These are phyloP conservation scores for Rhizopus arrhizus DNA, from an alignment of 371 early-diverging fungal species.

Conservation along the genomic window DNA sequence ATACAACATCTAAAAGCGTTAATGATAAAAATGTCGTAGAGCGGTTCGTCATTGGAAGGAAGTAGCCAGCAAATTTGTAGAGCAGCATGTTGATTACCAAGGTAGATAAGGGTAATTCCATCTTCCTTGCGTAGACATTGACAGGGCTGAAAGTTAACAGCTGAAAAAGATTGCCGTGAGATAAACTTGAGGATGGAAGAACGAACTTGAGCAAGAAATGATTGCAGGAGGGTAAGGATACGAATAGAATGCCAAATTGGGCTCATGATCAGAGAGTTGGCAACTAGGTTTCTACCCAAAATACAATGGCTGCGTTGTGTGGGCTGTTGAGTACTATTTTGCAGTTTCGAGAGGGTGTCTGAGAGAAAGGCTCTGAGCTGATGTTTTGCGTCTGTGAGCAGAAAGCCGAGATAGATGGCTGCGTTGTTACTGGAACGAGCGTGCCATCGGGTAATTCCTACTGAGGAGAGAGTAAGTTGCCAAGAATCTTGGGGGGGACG, in stretches of 20 bases:
- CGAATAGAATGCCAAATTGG: conserved; percentile 25
- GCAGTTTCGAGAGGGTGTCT: conserved; percentile 8
- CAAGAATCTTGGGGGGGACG: not conserved
- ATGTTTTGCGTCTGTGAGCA: conserved; percentile 6
- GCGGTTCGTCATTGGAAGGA: no score
- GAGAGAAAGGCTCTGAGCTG: conserved; percentile 2
- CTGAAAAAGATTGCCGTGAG: no score
- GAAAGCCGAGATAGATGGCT: conserved; percentile 22
- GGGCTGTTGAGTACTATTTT: not conserved
- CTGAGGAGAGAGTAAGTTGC: not conserved
- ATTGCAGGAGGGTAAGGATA: conserved; percentile 7
- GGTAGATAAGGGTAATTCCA: not conserved
- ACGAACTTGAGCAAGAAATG: not conserved
- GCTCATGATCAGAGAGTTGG: conserved; percentile 24
- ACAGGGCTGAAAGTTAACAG: no score
- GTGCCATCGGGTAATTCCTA: conserved; percentile 10
- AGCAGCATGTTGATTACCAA: no score
- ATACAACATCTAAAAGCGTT: no score
- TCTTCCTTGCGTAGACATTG: no score
- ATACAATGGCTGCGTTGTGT: conserved; percentile 16
- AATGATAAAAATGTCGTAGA: no score
- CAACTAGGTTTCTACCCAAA: conserved; percentile 15
- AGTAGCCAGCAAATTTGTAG: no score
- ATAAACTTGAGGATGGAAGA: no score
- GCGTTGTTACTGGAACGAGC: conserved; percentile 10